Conservation (phyloP, 2,329 filamentous ascomycete genomes). For the Beauveria medogensis region DNA sequence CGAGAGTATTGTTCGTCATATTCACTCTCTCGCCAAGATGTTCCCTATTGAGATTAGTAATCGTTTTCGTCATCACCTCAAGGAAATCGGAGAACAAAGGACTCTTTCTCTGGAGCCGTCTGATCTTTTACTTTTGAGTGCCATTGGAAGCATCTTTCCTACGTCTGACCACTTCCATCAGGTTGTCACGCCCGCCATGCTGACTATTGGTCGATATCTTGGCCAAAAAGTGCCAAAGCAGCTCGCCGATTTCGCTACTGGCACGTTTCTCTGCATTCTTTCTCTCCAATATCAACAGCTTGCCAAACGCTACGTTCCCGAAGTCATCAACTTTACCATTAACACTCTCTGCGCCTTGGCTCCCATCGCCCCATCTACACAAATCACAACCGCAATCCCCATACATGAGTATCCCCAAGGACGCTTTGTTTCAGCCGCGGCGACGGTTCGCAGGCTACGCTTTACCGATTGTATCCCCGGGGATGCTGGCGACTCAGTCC, state of each 20-base stretch:
- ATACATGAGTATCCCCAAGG: constrained; percentile 47
- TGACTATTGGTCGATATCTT: constrained; percentile 76
- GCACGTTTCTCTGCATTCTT: constrained; percentile 71
- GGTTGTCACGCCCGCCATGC: constrained; percentile 81
- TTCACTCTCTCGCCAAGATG: constrained; percentile 85
- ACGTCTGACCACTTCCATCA: constrained; percentile 97
- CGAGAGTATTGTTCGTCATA: constrained; percentile 77
- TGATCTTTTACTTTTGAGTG: constrained; percentile 76
- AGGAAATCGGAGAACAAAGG: constrained; percentile 40
- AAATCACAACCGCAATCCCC: constrained; percentile 54
- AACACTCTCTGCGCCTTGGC: constrained; percentile 64
- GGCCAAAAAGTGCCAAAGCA: constrained; percentile 64
- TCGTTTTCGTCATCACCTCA: constrained; percentile 68
- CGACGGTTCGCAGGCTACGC: constrained; percentile 42
- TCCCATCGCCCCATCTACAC: constrained; percentile 41
- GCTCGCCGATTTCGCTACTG: constrained; percentile 60
- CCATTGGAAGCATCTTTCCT: constrained; percentile 77
- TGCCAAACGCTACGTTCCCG: constrained; percentile 82
- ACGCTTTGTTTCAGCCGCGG: constrained; percentile 35
- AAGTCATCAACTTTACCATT: constrained; percentile 72
- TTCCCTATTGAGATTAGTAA: constrained; percentile 71
- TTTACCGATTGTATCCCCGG: constrained; percentile 49
- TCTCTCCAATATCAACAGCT: constrained; percentile 74
- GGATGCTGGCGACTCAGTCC: constrained; percentile 23
- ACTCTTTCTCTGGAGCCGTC: constrained; percentile 50